Evolutionary conservation across 176 grass and related monocot genomes (phyloP), one percentile per base, ranked within the genome.

Genomic region (Typha latifolia): DNA sequence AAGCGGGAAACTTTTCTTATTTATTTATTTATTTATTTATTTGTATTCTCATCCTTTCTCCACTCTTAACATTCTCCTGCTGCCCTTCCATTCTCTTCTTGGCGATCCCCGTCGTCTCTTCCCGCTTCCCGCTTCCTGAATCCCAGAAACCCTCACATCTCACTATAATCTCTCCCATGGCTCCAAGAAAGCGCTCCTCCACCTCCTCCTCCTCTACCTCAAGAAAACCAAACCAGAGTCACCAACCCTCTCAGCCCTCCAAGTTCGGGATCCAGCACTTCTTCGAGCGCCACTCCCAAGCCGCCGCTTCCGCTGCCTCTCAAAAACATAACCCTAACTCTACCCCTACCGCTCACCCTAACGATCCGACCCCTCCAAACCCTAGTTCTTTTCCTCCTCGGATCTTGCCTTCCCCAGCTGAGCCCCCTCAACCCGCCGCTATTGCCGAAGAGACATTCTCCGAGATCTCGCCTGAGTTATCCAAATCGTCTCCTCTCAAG

Each of bases 201-300:
- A n/a, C 66, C 0, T 52, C 79, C 11, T 26, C 81, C 32, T 37
- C 74, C 31, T 62, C 88, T 18, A 21, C 64, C 64, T 74, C 74
- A 12, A 89, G 74, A 74, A 96, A 86, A 77, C 53, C 82, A n/a
- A 77, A 78, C 69, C 81, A 90, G 69, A 57, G 24, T 31, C 51
- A 79, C 32, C 76, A 79, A 24, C 49, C 85, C 10, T 86, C 88
- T 64, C 76, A 89, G 80, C 88, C 85, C 27, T 70, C 92, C 64
- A 96, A 89, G 85, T 96, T 86, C 62, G 92, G 92, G 62, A 96
- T 96, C 77, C 92, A 64, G 61, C 88, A 91, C 68, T 96, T 96
- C 71, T 96, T 96, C 64, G 92, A 96, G 85, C 92, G 92, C 66
- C 92, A 91, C 68, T 85, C 89, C 32, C 87, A 87, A 79, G 80